Evolutionary conservation across 2,329 filamentous ascomycete species (phyloP).

Genomic region (Kalaharituber pfeilii): DNA sequence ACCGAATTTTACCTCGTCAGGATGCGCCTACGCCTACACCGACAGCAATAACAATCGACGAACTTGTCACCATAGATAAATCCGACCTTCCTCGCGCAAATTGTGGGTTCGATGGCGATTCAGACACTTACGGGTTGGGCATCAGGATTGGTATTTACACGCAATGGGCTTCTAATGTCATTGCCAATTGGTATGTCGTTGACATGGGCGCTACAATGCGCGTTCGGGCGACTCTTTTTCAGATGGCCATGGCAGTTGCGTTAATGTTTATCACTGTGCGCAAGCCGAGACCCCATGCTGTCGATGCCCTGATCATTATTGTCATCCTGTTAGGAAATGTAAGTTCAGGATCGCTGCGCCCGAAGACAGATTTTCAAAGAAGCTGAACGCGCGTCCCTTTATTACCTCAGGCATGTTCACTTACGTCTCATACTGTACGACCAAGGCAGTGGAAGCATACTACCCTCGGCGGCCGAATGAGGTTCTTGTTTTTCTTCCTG

Average conservation of each 20-base stretch:
- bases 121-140: constrained; percentile 25
- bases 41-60: no score
- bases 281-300: constrained; percentile 10
- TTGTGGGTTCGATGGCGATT: constrained; percentile 21
- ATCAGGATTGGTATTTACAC: constrained; percentile 25
- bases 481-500: not conserved
- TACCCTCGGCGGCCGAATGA: not conserved
- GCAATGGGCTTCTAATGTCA: constrained; percentile 22
- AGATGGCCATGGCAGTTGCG: constrained; percentile 16
- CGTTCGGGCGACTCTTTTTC: constrained; percentile 14
- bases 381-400: not conserved
- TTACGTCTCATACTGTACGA: not conserved
- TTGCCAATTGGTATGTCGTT: constrained; percentile 22
- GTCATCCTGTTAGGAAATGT: constrained; percentile 14
- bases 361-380: not conserved
- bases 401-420: not conserved
- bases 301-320: constrained; percentile 14
- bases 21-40: no score
- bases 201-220: constrained; percentile 11
- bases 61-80: no score
- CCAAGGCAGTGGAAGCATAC: not conserved
- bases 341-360: constrained; percentile 1
- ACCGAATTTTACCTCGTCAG: no score
- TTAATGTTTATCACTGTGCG: constrained; percentile 14
- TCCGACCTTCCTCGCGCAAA: no score